Conservation (phyloP, 768 basidiomycete genomes). For the Mycena galericulata region DNA sequence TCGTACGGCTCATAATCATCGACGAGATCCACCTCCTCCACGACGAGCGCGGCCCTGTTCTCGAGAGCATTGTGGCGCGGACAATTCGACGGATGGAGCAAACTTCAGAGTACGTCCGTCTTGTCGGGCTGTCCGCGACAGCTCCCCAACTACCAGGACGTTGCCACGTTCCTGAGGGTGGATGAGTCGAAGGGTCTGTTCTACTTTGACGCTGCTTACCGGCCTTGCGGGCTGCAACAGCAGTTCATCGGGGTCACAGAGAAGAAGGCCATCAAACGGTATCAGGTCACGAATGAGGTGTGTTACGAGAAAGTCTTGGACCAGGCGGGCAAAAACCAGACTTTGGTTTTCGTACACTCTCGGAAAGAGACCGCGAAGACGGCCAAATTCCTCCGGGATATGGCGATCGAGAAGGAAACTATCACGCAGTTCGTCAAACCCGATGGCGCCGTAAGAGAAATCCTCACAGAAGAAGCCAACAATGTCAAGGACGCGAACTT, state of each 20-base stretch:
- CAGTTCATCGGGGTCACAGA: slow-evolving; percentile 98
- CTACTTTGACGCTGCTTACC: slow-evolving; percentile 95
- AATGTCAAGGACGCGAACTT: slow-evolving; percentile 87
- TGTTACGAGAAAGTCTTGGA: slow-evolving; percentile 99
- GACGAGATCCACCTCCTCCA: slow-evolving; percentile 98
- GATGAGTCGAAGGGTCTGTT: slow-evolving; percentile 93
- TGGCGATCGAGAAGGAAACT: slow-evolving; percentile 96
- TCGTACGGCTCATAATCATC: slow-evolving; percentile 95
- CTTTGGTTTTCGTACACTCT: slow-evolving; percentile 97
- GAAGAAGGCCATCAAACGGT: slow-evolving; percentile 99
- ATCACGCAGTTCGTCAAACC: slow-evolving; percentile 97
- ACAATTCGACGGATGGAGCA: slow-evolving; percentile 96
- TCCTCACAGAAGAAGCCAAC: slow-evolving; percentile 85
- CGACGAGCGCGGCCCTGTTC: slow-evolving; percentile 97
- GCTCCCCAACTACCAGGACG: slow-evolving; percentile 99
- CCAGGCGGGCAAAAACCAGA: slow-evolving; percentile 89
- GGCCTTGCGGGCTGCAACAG: slow-evolving; percentile 95
- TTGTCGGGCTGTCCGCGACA: slow-evolving; percentile 96
- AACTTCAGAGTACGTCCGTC: slow-evolving; percentile 90
- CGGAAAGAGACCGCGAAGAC: slow-evolving; percentile 99
- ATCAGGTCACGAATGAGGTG: slow-evolving; percentile 98
- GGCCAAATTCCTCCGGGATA: slow-evolving; percentile 92
- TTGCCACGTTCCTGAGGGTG: slow-evolving; percentile 96
- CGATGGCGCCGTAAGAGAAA: slow-evolving; percentile 91
- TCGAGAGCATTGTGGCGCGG: slow-evolving; percentile 91